Base-by-base conservation (phyloP, 106 monocot genomes). In the Hemerocallis citrina region DNA sequence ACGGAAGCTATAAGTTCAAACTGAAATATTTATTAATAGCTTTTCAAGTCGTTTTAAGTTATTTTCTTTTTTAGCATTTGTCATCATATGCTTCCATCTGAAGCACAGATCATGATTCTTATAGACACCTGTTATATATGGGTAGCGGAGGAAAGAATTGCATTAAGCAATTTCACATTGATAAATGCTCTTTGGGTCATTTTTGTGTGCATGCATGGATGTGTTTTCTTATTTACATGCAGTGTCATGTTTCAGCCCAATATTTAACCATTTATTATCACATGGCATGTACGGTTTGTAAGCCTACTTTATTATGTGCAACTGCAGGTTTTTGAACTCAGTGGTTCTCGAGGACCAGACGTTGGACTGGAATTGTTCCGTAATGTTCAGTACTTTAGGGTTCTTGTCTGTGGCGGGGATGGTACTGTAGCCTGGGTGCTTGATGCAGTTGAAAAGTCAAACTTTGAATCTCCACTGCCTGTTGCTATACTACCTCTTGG, bases 401-500 rank as follows among this genome's bases (percentile, higher is more conserved):
- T 93, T 79, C 88, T 93, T 69, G 92, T 93, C 5, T 93, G 92
- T 55, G 92, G 92, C 62, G 92, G 92, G 54, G 92, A 93, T 70
- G 89, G 93, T 54, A 93, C 93, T 34, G 82, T 93, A 25, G 72
- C 89, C 8, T 93, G 93, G 93, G 93, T 93, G 73, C 85, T 93
- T 72, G 88, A 93, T 79, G 79, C 93, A 34, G 89, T 93, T 64
- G 89, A 93, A 51, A 76, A 22, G 67, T 64, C 76, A 54, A 84
- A 93, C 52, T 89, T 89, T 68, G 85, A 79, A 69, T 93, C 93
- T 75, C 93, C 92, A 52, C 93, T 89, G 33, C 85, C 93, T 30
- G 89, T 93, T n/a, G 67, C 93, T 46, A 79, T 93, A 55, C 93
- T 93, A 66, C 93, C 93, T n/a, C 85, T 93, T 46, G 93, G 93